Conservation (phyloP, 169 alveolate species). For the Babesia caballi region DNA sequence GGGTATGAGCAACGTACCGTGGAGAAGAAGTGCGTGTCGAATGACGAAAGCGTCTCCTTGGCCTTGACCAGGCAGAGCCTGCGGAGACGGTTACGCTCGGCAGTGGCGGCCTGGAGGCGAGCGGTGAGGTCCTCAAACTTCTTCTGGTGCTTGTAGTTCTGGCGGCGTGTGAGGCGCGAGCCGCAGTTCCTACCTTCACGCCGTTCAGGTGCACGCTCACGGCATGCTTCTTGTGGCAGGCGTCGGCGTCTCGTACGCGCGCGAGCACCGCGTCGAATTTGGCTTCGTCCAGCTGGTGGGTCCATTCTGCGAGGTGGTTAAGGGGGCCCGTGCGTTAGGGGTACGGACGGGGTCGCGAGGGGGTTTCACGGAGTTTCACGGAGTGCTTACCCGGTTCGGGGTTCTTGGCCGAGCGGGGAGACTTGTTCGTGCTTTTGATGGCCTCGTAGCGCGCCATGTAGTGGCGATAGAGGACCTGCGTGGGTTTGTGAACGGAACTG, state of each 20-base stretch:
- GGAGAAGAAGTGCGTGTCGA: neutral
- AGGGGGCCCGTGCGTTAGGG: no score
- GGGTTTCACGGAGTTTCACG: no score
- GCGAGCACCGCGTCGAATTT: neutral
- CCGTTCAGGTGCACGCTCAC: neutral
- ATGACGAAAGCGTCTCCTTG: constrained; percentile 4
- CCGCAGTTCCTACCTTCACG: neutral
- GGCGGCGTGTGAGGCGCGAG: neutral
- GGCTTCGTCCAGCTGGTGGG: no score
- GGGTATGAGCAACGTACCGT: constrained; percentile 16
- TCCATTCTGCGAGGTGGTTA: neutral
- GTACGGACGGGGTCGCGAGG: no score
- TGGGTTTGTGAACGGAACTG: neutral
- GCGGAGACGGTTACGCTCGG: neutral
- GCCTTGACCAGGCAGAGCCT: neutral
- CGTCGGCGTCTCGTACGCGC: neutral
- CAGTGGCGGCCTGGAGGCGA: neutral
- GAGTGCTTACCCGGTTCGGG: no score
- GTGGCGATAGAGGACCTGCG: neutral
- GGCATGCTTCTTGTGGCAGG: no score
- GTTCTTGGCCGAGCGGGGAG: no score
- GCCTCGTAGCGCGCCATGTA: constrained; percentile 1
- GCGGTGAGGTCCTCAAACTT: neutral
- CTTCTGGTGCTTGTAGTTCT: neutral
- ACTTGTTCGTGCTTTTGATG: no score